Evolutionary conservation across 1,284 basidiomycete species (phyloP), one percentile per base, ranked within the genome.

Genomic region (Dichomitus squalens): DNA sequence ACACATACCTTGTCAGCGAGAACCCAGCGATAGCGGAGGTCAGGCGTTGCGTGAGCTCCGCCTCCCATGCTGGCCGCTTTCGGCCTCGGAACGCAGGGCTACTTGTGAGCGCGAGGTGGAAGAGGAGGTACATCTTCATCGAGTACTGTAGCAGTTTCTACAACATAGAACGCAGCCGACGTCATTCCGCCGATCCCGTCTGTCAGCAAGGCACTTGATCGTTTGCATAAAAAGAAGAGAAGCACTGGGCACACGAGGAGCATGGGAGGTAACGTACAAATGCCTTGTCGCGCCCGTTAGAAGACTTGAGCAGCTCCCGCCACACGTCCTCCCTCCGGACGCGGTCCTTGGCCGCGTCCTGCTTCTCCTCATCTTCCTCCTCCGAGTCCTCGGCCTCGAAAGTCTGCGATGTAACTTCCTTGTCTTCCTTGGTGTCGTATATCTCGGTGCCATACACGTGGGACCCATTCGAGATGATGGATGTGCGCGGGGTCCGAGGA

Each of bases 81-180:
- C 73, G 69, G 58, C 75, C 75, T 55, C 80, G 75, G 61, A 84
- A 72, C 33, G 84, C 61, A 53, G 74, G 71, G 64, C 73, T 81
- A 27, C 73, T 63, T 2, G 78, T 75, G 29, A 87, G 52, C 5
- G 81, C 76, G 40, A 74, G 73, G 70, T 92, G 90, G 68, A 91
- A 85, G 27, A 88, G 70, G 38, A 93, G 76, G 70, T 87, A 91
- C 54, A 92, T 74, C 48, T 84, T 83, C 61, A 93, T 81, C 23
- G 87, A 82, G 70, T 92, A 93, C 76, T 93, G 90, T 56, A 92
- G 84, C 54, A 91, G 67, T 92, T 93, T 93, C 90, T 92, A 60
- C 5, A 29, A 29, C 29, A 33, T 9, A 7, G n/a, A 11, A 16
- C 11, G 4, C n/a, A 36, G 16, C 35, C 35, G 35, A 9, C 35